These are phyloP conservation scores for Anthoceros angustus DNA, from an alignment of 225 moss, liverwort and hornwort genomes.

Conservation along the genomic window DNA sequence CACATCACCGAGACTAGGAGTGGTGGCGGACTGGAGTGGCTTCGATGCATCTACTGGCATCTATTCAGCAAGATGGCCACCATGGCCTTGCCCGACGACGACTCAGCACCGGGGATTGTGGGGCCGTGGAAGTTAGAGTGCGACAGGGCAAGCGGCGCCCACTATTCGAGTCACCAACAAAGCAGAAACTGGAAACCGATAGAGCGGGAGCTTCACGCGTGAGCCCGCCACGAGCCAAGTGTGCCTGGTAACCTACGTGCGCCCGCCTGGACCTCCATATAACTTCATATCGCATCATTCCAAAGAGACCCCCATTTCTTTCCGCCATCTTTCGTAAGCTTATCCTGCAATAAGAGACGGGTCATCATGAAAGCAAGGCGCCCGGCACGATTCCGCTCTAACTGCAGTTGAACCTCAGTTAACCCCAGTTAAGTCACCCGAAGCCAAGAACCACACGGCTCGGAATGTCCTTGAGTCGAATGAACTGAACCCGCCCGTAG, in stretches of 20 bases:
- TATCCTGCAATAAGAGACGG: background rate
- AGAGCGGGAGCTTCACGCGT: no score
- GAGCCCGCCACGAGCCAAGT: background rate
- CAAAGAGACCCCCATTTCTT: constrained; percentile 15
- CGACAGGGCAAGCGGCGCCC: background rate
- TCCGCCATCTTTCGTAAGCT: background rate
- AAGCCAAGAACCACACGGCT: background rate
- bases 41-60: no score
- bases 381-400: background rate
- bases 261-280: background rate
- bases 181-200: background rate
- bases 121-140: no score
- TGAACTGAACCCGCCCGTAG: background rate
- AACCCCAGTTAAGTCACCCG: background rate
- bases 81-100: no score
- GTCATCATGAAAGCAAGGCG: background rate
- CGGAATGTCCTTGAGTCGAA: background rate
- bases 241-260: background rate
- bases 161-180: background rate
- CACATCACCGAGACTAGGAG: no score
- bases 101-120: no score
- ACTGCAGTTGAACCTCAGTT: background rate
- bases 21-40: no score
- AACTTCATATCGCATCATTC: background rate
- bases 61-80: no score